Base-by-base conservation (phyloP, 768 basidiomycete genomes). In the Xanthoconium stramineum region DNA sequence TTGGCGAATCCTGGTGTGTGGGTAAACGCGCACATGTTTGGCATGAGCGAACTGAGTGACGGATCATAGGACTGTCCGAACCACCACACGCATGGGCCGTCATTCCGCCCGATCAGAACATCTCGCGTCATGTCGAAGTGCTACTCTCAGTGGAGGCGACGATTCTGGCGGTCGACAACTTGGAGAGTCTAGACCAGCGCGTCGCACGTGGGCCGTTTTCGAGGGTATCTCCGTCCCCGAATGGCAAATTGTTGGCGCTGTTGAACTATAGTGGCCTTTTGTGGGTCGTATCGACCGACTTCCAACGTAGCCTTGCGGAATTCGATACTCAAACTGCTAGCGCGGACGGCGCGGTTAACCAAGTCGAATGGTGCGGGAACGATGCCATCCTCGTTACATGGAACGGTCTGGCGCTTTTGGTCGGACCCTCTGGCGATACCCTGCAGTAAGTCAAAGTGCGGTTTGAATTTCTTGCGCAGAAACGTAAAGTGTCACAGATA, bases 221-320 rank as follows among this genome's bases (percentile, higher is more conserved):
- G 0, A 88, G 89, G 62, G 80, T 98, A 50, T 82, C 89, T 0
- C 89, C 92, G 4, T 98, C 96, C 1, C 96, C 97, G 1, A 95
- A 94, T 63, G 96, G 96, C 37, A 94, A 95, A 64, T 87, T 93
- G 45, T 78, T 98, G 15, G 94, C 94, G 0, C 75, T 98, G 3
- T 74, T 96, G 37, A 93, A 89, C 2, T 83, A 78, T 52, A 75
- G 78, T 12, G 86, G 86, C 7, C 74, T 82, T 6, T 81, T 98
- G 30, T 93, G 91, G 89, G 95, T 98, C 36, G 91, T 98, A n/a
- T 96, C 95, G 13, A 82, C 86, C 13, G 93, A 98, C 70, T 98
- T 98, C 67, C 87, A 91, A 60, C 82, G 91, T 40, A 90, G 81
- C 64, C 80, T 96, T 62, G 90, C 92, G 5, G 95, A 97, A 67